Evolutionary conservation across 1,139 yeast genomes (phyloP).

Genomic region (Nadsonia commutata): DNA sequence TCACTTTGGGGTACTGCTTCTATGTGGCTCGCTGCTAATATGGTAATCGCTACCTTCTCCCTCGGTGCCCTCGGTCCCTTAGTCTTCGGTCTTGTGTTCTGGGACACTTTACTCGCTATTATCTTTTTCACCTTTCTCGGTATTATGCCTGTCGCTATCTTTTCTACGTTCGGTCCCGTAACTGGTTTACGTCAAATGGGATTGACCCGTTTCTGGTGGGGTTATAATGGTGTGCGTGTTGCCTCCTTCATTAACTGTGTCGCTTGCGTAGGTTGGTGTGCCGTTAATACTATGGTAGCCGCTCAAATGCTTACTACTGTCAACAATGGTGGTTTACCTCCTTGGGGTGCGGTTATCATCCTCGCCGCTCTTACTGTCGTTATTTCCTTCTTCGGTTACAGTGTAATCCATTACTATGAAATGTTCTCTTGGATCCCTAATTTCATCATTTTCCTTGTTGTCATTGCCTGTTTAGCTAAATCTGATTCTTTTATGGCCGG

Average conservation of each 20-base stretch:
- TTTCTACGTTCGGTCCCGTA: slow-evolving; percentile 70
- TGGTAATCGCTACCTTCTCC: slow-evolving; percentile 74
- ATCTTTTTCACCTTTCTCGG: slow-evolving; percentile 67
- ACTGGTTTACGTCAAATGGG: slow-evolving; percentile 85
- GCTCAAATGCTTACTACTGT: slow-evolving; percentile 74
- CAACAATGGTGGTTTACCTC: slow-evolving; percentile 53
- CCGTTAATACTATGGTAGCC: slow-evolving; percentile 79
- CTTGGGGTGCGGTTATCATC: slow-evolving; percentile 83
- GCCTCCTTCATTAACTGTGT: slow-evolving; percentile 65
- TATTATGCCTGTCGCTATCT: slow-evolving; percentile 64
- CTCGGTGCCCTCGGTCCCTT: slow-evolving; percentile 66
- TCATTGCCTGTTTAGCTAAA: slow-evolving; percentile 62
- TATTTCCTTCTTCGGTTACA: slow-evolving; percentile 79
- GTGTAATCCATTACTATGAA: slow-evolving; percentile 67
- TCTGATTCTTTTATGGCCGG: slow-evolving; percentile 44
- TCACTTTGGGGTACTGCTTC: slow-evolving; percentile 60
- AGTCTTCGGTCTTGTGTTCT: slow-evolving; percentile 38
- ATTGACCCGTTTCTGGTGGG: slow-evolving; percentile 62
- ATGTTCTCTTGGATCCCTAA: slow-evolving; percentile 85
- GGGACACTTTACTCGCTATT: slow-evolving; percentile 48
- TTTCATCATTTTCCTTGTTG: slow-evolving; percentile 51
- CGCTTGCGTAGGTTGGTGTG: slow-evolving; percentile 94
- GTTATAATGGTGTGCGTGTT: slow-evolving; percentile 60
- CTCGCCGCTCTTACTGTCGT: slow-evolving; percentile 53
- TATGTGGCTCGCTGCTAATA: slow-evolving; percentile 88